These are phyloP conservation scores for Clavispora phyllophila DNA, from an alignment of 805 yeast species.

Conservation along the genomic window DNA sequence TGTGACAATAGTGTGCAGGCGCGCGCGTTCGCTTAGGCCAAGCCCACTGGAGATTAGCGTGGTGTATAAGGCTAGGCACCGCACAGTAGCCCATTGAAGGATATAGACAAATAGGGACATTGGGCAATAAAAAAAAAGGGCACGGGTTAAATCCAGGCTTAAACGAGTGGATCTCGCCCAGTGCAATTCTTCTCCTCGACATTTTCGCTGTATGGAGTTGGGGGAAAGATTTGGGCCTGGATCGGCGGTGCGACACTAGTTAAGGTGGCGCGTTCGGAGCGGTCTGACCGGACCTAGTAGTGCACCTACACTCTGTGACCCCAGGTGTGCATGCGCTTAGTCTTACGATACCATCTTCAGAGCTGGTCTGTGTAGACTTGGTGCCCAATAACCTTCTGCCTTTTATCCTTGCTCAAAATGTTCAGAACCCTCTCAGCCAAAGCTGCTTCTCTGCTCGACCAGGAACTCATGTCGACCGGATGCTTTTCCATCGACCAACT, in stretches of 20 bases:
- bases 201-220: no score
- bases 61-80: not conserved
- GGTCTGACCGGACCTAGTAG: no score
- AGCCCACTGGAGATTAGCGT: not conserved
- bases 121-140: not conserved
- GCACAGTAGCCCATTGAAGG: not conserved
- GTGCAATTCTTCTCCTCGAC: no score
- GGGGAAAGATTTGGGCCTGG: no score
- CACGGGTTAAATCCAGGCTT: no score
- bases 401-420: no score
- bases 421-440: constrained; percentile 32
- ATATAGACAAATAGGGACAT: not conserved
- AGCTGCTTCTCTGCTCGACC: constrained; percentile 74
- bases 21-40: not conserved
- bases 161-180: no score
- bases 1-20: not conserved
- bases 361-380: no score
- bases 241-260: no score
- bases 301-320: not conserved
- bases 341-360: not conserved
- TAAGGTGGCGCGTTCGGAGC: no score
- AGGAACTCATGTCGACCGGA: constrained; percentile 79
- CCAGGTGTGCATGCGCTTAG: not conserved
- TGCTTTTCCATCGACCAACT: constrained; percentile 81
- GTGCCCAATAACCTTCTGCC: no score